phyloP scores from a whole-genome alignment of 371 early-diverging fungal species.

The Saksenaea vasiformis region DNA sequence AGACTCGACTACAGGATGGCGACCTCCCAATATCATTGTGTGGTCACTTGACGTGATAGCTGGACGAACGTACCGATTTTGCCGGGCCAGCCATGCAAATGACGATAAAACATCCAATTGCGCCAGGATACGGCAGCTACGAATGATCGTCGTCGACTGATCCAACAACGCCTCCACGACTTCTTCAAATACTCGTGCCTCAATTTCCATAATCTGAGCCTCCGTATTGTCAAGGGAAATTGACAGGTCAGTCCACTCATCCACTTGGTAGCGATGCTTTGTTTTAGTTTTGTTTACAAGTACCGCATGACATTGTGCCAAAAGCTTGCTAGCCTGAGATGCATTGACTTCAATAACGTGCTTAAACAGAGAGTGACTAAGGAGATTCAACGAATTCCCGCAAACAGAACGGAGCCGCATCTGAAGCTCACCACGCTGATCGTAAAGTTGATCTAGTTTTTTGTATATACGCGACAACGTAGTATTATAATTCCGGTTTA shows the following conservation, averaged over 20 bases:
- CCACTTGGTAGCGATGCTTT: slow-evolving; percentile 54
- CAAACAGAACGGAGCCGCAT: slow-evolving; percentile 26
- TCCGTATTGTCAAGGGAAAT: slow-evolving; percentile 48
- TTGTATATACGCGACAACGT: slow-evolving; percentile 24
- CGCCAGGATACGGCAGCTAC: slow-evolving; percentile 59
- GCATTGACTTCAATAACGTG: slow-evolving; percentile 58
- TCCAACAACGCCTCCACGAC: slow-evolving; percentile 40
- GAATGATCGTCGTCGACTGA: slow-evolving; percentile 49
- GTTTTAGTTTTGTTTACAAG: slow-evolving; percentile 40
- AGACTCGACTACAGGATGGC: slow-evolving; percentile 91
- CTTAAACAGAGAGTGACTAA: slow-evolving; percentile 35
- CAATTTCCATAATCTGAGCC: slow-evolving; percentile 50
- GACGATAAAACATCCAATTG: slow-evolving; percentile 71
- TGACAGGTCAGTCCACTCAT: slow-evolving; percentile 53
- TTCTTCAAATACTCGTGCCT: slow-evolving; percentile 48
- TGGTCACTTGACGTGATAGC: slow-evolving; percentile 50
- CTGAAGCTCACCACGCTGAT: slow-evolving; percentile 26
- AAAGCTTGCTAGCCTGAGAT: slow-evolving; percentile 31
- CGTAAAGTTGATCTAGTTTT: slow-evolving; percentile 25
- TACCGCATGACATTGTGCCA: slow-evolving; percentile 21
- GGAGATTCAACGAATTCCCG: slow-evolving; percentile 42
- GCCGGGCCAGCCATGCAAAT: slow-evolving; percentile 58
- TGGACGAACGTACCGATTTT: slow-evolving; percentile 62
- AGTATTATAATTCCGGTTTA: slow-evolving; percentile 38
- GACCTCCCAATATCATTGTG: slow-evolving; percentile 59